These are phyloP conservation scores for Tricholoma furcatifolium DNA, from an alignment of 768 basidiomycete species.

Conservation along the genomic window DNA sequence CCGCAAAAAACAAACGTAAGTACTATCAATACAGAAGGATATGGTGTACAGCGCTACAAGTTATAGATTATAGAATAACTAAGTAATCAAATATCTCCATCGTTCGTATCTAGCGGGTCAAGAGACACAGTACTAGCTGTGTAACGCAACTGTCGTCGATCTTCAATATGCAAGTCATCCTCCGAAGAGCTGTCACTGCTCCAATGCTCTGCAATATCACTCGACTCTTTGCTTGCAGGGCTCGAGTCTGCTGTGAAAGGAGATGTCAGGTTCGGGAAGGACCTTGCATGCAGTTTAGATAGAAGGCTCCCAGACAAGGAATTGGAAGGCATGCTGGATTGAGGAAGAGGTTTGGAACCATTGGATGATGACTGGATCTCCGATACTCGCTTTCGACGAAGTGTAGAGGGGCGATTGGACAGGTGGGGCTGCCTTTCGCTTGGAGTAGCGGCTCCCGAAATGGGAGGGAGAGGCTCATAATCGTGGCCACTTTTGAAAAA, in stretches of 20 bases:
- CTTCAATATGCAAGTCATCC: conserved; percentile 28
- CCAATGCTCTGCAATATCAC: conserved; percentile 40
- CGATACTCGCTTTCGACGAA: conserved; percentile 50
- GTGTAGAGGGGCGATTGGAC: conserved; percentile 36
- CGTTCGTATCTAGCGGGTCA: neutral
- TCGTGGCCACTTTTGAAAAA: conserved; percentile 52
- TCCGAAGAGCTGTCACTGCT: conserved; percentile 64
- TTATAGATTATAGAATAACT: neutral
- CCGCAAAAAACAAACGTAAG: too few relatives aligned
- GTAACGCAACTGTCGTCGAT: conserved; percentile 13
- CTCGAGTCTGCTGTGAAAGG: conserved; percentile 30
- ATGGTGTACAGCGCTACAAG: neutral
- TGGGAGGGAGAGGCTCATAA: conserved; percentile 28
- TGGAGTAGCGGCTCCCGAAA: conserved; percentile 33
- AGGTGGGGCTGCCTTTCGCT: conserved; percentile 29
- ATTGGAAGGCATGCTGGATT: neutral
- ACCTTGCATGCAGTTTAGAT: conserved; percentile 40
- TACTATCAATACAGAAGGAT: neutral
- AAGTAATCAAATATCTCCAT: conserved; percentile 4
- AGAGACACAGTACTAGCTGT: conserved; percentile 2
- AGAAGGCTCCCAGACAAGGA: conserved; percentile 35
- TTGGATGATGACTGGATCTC: conserved; percentile 27
- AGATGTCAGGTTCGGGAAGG: conserved; percentile 41
- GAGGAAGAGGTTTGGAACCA: neutral
- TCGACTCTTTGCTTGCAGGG: conserved; percentile 21